Conservation (phyloP, 257 asterid genomes). For the Asclepias syriaca region DNA sequence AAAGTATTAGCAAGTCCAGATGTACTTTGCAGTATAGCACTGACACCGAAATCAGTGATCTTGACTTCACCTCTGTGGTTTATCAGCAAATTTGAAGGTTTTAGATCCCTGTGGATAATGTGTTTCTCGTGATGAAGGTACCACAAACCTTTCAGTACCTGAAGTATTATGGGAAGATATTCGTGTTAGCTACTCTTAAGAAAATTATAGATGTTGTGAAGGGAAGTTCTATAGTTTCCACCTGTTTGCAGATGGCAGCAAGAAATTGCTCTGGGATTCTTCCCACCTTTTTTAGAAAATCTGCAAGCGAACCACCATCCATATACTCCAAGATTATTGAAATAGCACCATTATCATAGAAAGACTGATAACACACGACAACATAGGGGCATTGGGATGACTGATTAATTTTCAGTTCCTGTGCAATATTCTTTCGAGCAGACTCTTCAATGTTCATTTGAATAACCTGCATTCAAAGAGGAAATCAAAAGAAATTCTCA, state of each 20-base stretch:
- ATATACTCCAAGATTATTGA: slow-evolving; percentile 93
- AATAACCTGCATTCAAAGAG: slow-evolving; percentile 57
- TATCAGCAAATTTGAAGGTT: slow-evolving; percentile 89
- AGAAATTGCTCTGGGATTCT: slow-evolving; percentile 89
- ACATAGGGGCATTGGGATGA: slow-evolving; percentile 90
- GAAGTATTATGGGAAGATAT: slow-evolving; percentile 11
- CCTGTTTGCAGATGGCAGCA: slow-evolving; percentile 96
- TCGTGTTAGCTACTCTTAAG: slow-evolving; percentile 5
- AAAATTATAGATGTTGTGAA: slow-evolving; percentile 3
- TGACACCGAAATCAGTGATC: slow-evolving; percentile 97
- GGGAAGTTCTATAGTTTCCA: slow-evolving; percentile 15
- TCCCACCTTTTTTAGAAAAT: slow-evolving; percentile 72
- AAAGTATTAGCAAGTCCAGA: slow-evolving; percentile 86
- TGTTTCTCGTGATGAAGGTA: slow-evolving; percentile 98
- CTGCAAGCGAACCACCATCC: slow-evolving; percentile 99
- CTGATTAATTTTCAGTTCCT: slow-evolving; percentile 95
- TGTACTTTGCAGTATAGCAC: slow-evolving; percentile 80
- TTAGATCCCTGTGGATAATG: slow-evolving; percentile 90
- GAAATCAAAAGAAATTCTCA: slow-evolving; percentile 6
- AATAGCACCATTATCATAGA: slow-evolving; percentile 95
- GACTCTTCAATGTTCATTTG: slow-evolving; percentile 93
- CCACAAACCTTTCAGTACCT: slow-evolving; percentile 98
- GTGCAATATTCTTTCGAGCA: slow-evolving; percentile 74
- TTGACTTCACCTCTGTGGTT: slow-evolving; percentile 97
- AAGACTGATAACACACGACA: slow-evolving; percentile 85